Conservation (phyloP, 192 early-diverging fungal species). For the Backusella morwellensis region DNA sequence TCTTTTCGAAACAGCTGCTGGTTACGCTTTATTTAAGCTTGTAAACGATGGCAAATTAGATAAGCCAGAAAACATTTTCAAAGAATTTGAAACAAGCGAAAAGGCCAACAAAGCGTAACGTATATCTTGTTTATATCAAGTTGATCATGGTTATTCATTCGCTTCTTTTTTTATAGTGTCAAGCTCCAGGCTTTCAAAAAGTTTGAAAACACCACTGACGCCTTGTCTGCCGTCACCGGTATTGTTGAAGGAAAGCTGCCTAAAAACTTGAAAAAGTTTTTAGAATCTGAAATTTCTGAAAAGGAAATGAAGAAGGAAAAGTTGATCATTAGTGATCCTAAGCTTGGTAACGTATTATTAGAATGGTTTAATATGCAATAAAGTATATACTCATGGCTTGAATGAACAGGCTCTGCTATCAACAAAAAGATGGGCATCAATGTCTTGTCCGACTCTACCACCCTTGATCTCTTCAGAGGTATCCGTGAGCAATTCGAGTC, state of each 20-base stretch:
- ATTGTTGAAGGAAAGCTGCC: constrained; percentile 95
- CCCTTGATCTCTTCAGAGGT: constrained; percentile 91
- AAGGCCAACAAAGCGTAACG: constrained; percentile 81
- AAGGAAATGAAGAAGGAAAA: constrained; percentile 91
- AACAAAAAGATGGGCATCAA: constrained; percentile 86
- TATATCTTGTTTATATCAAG: constrained; percentile 20
- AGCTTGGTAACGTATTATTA: constrained; percentile 66
- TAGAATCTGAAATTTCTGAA: constrained; percentile 79
- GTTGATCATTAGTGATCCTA: constrained; percentile 89
- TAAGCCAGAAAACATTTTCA: constrained; percentile 84
- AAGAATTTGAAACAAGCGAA: constrained; percentile 87
- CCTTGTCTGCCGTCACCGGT: constrained; percentile 91
- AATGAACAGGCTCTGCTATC: constrained; percentile 58
- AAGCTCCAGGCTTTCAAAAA: constrained; percentile 96
- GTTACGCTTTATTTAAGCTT: constrained; percentile 96
- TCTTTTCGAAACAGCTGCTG: constrained; percentile 96
- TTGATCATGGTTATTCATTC: constrained; percentile 1
- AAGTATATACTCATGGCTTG: too few relatives aligned
- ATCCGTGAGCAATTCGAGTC: constrained; percentile 92
- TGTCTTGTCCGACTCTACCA: constrained; percentile 75
- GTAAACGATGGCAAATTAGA: constrained; percentile 85
- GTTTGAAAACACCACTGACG: constrained; percentile 98
- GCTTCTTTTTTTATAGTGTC: constrained; percentile 45
- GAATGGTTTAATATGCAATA: too few relatives aligned
- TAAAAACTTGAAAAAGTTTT: constrained; percentile 92